Evolutionary conservation across 139 green algal genomes (phyloP).

Genomic region (Chlamydomonas sphaeroides): DNA sequence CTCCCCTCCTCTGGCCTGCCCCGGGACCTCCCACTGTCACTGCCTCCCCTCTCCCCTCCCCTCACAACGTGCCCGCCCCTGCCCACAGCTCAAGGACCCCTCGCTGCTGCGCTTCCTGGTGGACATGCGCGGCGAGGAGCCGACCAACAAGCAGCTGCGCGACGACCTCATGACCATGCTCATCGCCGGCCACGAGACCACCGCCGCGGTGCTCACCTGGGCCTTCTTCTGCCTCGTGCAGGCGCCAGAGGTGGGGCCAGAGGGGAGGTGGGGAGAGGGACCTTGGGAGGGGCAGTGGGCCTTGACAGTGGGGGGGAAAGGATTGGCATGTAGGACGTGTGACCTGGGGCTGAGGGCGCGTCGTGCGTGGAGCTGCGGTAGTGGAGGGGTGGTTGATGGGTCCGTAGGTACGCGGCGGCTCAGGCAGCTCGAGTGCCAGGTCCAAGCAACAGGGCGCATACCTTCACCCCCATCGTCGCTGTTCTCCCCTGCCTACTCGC

Average conservation of each 20-base stretch:
- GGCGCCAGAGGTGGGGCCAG: neutral
- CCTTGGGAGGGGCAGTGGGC: neutral
- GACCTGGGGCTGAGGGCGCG: no score
- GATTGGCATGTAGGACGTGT: no score
- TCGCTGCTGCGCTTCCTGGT: constrained; percentile 96
- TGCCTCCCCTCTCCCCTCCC: neutral
- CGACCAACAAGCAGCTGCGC: constrained; percentile 88
- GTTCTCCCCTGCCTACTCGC: no score
- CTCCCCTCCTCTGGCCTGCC: no score
- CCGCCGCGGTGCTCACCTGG: constrained; percentile 93
- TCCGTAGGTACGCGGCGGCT: no score
- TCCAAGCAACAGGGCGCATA: no score
- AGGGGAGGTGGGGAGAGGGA: no score
- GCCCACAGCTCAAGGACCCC: constrained; percentile 87
- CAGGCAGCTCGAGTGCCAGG: no score
- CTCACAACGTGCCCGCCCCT: neutral
- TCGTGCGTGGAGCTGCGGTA: no score
- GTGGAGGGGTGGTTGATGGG: no score
- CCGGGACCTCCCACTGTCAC: no score
- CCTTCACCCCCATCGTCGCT: no score
- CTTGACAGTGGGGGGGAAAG: neutral
- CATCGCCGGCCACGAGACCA: constrained; percentile 95
- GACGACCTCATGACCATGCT: constrained; percentile 97
- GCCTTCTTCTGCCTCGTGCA: constrained; percentile 81
- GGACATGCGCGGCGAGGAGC: constrained; percentile 95